phyloP scores from a whole-genome alignment of 192 early-diverging fungal species.

The Backusella australiensis region DNA sequence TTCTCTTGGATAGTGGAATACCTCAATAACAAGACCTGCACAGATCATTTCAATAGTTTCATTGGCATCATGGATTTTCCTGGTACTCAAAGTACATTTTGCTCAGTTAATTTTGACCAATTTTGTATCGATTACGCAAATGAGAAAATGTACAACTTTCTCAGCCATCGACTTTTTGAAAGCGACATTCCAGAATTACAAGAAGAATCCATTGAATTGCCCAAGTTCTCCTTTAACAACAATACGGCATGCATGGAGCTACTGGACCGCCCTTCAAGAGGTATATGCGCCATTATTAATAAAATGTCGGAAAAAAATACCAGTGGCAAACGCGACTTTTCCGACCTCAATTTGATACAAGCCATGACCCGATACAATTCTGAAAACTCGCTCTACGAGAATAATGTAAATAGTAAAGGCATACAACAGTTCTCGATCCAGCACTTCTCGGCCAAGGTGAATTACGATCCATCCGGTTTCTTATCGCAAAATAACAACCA shows the following conservation, averaged over 20 bases:
- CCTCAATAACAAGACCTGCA: constrained; percentile 80
- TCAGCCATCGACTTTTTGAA: constrained; percentile 49
- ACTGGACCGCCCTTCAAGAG: constrained; percentile 47
- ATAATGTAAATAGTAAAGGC: constrained; percentile 29
- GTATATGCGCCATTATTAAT: constrained; percentile 43
- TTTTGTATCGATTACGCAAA: constrained; percentile 66
- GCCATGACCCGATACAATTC: constrained; percentile 27
- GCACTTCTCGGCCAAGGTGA: constrained; percentile 69
- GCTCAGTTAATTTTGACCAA: constrained; percentile 55
- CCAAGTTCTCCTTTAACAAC: constrained; percentile 54
- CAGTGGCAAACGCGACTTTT: constrained; percentile 34
- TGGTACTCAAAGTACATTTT: constrained; percentile 56
- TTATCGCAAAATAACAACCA: constrained; percentile 68
- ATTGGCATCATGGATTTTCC: constrained; percentile 81
- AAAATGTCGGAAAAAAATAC: constrained; percentile 33
- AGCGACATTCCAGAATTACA: constrained; percentile 44
- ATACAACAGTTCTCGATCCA: constrained; percentile 59
- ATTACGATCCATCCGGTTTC: constrained; percentile 76
- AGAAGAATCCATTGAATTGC: constrained; percentile 51
- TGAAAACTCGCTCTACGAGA: constrained; percentile 35
- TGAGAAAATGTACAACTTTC: constrained; percentile 62
- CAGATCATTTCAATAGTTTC: constrained; percentile 68
- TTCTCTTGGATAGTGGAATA: constrained; percentile 89
- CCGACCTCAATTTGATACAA: constrained; percentile 38
- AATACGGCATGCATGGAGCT: constrained; percentile 55